phyloP scores from a whole-genome alignment of 2,329 filamentous ascomycete genomes.

The Tolypocladium ophioglossoides region DNA sequence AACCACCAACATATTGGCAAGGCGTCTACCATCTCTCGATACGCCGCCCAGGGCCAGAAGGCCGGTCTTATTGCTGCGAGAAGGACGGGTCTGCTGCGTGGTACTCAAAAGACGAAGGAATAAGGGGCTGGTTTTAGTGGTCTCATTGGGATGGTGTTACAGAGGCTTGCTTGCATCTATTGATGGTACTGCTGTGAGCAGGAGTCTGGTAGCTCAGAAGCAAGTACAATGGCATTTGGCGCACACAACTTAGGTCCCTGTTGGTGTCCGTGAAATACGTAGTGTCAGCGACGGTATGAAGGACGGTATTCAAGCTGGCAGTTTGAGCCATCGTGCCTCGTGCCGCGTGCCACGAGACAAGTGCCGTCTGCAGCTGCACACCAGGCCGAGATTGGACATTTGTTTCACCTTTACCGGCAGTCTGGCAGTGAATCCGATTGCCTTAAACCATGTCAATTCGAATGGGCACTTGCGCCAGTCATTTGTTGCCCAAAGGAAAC shows the following conservation, averaged over 20 bases:
- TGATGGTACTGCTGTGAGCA: conserved; percentile 37
- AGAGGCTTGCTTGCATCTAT: conserved; percentile 50
- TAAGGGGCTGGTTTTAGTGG: conserved; percentile 48
- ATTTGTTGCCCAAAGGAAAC: not conserved
- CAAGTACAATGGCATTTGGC: conserved; percentile 40
- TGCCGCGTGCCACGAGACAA: too few species aligned
- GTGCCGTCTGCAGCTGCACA: not conserved
- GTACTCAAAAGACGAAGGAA: conserved; percentile 99
- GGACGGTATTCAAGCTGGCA: not conserved
- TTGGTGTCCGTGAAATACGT: conserved; percentile 3
- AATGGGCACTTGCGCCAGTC: not conserved
- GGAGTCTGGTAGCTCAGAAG: conserved; percentile 36
- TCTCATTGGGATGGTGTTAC: conserved; percentile 56
- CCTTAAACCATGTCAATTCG: not conserved
- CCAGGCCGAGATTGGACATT: not conserved
- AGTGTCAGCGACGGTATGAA: too few species aligned
- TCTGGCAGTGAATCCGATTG: not conserved
- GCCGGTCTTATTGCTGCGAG: conserved; percentile 99
- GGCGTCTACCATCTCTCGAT: conserved; percentile 97
- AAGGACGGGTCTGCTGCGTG: conserved; percentile 98
- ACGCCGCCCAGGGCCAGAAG: conserved; percentile 98
- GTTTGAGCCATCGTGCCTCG: not conserved
- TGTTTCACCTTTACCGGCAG: not conserved
- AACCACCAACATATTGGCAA: conserved; percentile 99
- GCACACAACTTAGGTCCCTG: conserved; percentile 27